Evolutionary conservation across 1,284 basidiomycete genomes (phyloP).

Genomic region (Ganoderma leucocontextum): DNA sequence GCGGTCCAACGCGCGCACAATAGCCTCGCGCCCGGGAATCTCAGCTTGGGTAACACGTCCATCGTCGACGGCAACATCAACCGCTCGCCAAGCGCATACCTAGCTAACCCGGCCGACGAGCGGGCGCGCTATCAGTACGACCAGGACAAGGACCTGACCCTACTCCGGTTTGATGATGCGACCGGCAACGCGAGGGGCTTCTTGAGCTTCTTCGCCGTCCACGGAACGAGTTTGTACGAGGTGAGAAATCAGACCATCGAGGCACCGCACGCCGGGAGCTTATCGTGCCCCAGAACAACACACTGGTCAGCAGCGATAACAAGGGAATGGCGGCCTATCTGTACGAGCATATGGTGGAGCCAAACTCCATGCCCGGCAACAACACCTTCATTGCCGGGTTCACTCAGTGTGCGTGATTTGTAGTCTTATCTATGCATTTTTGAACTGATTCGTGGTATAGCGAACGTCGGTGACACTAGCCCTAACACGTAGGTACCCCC

Average conservation of each 20-base stretch:
- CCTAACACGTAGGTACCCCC: slow-evolving; percentile 71
- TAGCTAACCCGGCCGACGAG: slow-evolving; percentile 75
- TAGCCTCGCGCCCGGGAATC: slow-evolving; percentile 63
- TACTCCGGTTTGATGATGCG: slow-evolving; percentile 69
- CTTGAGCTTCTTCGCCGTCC: slow-evolving; percentile 81
- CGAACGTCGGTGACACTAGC: slow-evolving; percentile 81
- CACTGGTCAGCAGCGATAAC: slow-evolving; percentile 79
- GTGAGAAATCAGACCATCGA: slow-evolving; percentile 44
- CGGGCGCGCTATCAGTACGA: slow-evolving; percentile 71
- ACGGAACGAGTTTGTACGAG: slow-evolving; percentile 82
- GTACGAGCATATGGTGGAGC: slow-evolving; percentile 78
- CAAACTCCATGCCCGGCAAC: slow-evolving; percentile 71
- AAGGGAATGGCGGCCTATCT: slow-evolving; percentile 85
- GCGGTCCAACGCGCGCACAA: slow-evolving; percentile 76
- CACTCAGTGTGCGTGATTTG: slow-evolving; percentile 61
- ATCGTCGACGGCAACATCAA: slow-evolving; percentile 77
- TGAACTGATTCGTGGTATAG: slow-evolving; percentile 43
- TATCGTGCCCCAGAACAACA: slow-evolving; percentile 66
- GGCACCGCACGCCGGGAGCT: not conserved
- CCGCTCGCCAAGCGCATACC: slow-evolving; percentile 76
- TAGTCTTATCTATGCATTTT: not conserved
- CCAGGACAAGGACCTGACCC: slow-evolving; percentile 75
- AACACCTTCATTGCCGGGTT: slow-evolving; percentile 80
- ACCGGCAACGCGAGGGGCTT: slow-evolving; percentile 68
- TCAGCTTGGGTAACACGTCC: slow-evolving; percentile 75